Evolutionary conservation across 139 green algal genomes (phyloP).

Genomic region (Microglena sp.): DNA sequence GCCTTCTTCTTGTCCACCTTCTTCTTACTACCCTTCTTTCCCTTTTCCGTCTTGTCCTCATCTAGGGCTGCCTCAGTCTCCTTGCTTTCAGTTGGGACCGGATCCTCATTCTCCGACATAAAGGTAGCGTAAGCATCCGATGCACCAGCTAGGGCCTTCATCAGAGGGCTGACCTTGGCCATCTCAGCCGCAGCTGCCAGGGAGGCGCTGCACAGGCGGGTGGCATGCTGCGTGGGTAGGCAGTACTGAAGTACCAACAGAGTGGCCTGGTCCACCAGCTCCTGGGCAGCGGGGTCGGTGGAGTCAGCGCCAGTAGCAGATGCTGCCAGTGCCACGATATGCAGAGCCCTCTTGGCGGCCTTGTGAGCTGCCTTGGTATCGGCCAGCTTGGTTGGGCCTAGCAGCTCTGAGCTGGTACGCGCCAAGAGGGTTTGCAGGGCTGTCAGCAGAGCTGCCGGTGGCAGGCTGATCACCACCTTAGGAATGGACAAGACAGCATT

Average conservation of each 20-base stretch:
- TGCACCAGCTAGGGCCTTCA: no score
- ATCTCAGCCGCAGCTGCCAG: background rate
- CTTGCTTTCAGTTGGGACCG: no score
- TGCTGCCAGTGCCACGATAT: constrained; percentile 2
- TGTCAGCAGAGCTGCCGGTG: constrained; percentile 22
- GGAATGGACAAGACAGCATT: constrained; percentile 12
- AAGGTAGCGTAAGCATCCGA: no score
- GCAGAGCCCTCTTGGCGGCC: constrained; percentile 17
- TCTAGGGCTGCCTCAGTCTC: no score
- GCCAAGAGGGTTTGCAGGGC: constrained; percentile 26
- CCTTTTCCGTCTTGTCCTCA: no score
- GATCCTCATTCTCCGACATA: no score
- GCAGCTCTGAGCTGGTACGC: constrained; percentile 7
- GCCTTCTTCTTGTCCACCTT: no score
- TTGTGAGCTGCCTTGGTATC: constrained; percentile 13
- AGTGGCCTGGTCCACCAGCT: background rate
- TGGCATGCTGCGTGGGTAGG: background rate
- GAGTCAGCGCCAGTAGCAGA: background rate
- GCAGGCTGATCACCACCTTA: constrained; percentile 5
- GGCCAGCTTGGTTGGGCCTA: constrained; percentile 3
- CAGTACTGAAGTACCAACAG: background rate
- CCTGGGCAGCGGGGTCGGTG: background rate
- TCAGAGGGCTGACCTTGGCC: background rate
- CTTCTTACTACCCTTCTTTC: no score
- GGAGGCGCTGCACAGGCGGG: background rate